Percentiles rank a stretch among this genome's conserved stretches.
phyloP scores from a whole-genome alignment of 495 filamentous ascomycete genomes.

The Melanomma pulvis-pyrius region DNA sequence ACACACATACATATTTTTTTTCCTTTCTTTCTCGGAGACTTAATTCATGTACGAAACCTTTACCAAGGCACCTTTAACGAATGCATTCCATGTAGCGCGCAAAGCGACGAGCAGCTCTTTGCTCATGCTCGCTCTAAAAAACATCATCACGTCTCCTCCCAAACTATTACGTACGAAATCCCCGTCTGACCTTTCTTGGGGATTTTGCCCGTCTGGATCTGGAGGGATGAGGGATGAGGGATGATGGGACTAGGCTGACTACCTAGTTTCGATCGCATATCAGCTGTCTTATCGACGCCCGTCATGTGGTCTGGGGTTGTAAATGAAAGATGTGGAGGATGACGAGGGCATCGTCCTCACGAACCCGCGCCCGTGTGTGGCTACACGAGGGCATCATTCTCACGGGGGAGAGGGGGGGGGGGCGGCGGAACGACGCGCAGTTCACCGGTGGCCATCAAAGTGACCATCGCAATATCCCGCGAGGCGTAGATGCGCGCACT shows the following conservation, averaged over 20 bases:
- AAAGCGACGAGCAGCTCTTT: background rate
- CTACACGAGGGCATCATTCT: conserved; percentile 16
- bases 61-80: background rate
- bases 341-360: background rate
- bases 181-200: background rate
- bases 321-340: background rate
- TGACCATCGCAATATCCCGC: conserved; percentile 17
- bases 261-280: background rate
- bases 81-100: background rate
- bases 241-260: background rate
- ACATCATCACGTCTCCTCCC: background rate
- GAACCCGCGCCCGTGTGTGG: conserved; percentile 18
- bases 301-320: conserved; percentile 3
- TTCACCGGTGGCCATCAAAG: conserved; percentile 2
- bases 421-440: background rate
- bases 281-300: background rate
- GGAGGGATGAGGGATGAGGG: too few relatives aligned
- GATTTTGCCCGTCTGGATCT: too few relatives aligned
- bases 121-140: background rate
- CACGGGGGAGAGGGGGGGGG: too few relatives aligned
- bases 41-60: background rate
- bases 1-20: background rate
- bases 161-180: background rate
- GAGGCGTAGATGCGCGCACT: conserved; percentile 1
- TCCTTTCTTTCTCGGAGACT: background rate